phyloP scores from a whole-genome alignment of 1,139 yeast genomes.

The Pichia sp. region DNA sequence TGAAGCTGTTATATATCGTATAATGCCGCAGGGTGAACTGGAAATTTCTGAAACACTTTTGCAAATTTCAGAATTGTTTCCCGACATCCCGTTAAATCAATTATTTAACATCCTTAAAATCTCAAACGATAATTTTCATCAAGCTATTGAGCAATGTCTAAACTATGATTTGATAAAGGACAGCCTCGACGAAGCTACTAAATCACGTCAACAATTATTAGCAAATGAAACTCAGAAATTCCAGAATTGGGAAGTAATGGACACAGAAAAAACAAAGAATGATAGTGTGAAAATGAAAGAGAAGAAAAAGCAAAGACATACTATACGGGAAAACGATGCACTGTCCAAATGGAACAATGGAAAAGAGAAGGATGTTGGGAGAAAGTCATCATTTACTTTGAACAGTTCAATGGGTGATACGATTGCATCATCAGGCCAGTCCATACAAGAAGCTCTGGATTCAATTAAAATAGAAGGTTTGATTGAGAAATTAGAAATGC shows the following conservation, averaged over 20 bases:
- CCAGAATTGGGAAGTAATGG: background rate
- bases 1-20: too few relatives aligned
- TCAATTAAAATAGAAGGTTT: background rate
- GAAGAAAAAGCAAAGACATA: background rate
- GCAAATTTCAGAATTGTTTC: slow-evolving; percentile 24
- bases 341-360: background rate
- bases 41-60: slow-evolving; percentile 6
- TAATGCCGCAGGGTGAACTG: background rate
- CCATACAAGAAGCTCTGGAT: background rate
- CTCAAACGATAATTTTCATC: slow-evolving; percentile 17
- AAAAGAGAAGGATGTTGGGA: background rate
- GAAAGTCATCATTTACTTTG: background rate
- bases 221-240: too few relatives aligned
- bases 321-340: background rate
- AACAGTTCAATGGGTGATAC: too few relatives aligned
- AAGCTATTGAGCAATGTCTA: slow-evolving; percentile 21
- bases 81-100: slow-evolving; percentile 22
- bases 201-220: background rate
- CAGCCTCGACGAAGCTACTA: background rate
- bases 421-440: background rate
- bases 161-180: slow-evolving; percentile 18
- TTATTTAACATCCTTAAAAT: slow-evolving; percentile 16
- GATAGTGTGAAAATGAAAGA: background rate
- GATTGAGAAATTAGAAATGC: slow-evolving; percentile 2
- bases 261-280: background rate